Evolutionary conservation across 345 rosid species (phyloP).

Genomic region (Dimocarpus longan): DNA sequence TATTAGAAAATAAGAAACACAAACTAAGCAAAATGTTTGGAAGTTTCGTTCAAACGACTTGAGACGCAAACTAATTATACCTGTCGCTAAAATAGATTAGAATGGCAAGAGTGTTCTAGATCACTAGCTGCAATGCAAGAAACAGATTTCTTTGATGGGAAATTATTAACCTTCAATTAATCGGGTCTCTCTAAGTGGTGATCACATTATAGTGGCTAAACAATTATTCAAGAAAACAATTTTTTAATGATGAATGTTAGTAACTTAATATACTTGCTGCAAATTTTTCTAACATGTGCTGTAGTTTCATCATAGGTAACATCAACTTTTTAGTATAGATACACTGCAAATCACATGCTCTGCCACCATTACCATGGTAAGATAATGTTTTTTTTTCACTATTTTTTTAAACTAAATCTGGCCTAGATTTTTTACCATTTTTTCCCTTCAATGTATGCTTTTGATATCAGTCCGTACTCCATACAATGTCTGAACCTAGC

Average conservation of each 20-base stretch:
- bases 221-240: not conserved
- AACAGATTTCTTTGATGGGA: slow-evolving; percentile 7
- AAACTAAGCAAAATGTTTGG: not conserved
- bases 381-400: not conserved
- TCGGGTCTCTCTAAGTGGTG: not conserved
- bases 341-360: not conserved
- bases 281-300: not conserved
- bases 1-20: not conserved
- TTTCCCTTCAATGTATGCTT: not conserved
- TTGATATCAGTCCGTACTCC: not conserved
- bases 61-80: slow-evolving; percentile 10
- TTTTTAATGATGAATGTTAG: not conserved
- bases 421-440: not conserved
- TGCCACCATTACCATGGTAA: not conserved
- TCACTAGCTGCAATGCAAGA: not conserved
- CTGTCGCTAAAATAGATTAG: not conserved
- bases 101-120: not conserved
- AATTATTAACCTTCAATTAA: slow-evolving; percentile 1
- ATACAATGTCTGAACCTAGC: not conserved
- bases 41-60: not conserved
- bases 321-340: not conserved
- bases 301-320: not conserved
- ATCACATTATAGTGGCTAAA: not conserved
- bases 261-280: not conserved
- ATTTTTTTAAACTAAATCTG: not conserved